phyloP scores from a whole-genome alignment of 208 protist genomes.

The Zelonia costaricensis region DNA sequence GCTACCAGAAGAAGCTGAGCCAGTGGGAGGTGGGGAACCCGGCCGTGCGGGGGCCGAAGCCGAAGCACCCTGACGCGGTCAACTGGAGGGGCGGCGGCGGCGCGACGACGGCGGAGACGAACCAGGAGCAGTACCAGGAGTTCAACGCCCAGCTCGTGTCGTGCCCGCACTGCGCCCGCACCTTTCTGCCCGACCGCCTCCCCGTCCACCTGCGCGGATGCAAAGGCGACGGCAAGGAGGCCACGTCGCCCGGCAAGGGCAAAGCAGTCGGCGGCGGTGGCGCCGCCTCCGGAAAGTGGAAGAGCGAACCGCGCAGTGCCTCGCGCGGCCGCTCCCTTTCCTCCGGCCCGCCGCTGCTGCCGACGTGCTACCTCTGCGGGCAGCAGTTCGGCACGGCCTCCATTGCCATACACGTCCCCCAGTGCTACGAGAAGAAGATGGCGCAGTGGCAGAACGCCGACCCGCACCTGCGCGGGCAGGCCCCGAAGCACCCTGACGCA shows the following conservation, averaged over 20 bases:
- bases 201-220: conserved; percentile 87
- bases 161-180: conserved; percentile 85
- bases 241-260: background rate
- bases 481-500: conserved; percentile 71
- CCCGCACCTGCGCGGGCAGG: conserved; percentile 62
- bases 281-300: conserved; percentile 1
- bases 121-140: conserved; percentile 78
- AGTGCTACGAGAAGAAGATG: conserved; percentile 90
- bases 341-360: conserved; percentile 48
- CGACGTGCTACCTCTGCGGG: conserved; percentile 85
- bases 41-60: conserved; percentile 60
- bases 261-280: background rate
- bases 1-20: conserved; percentile 82
- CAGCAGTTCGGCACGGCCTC: conserved; percentile 85
- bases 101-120: conserved; percentile 43
- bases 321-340: conserved; percentile 16
- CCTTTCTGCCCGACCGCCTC: conserved; percentile 92
- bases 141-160: conserved; percentile 81
- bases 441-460: conserved; percentile 78
- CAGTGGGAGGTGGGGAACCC: conserved; percentile 78
- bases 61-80: conserved; percentile 75
- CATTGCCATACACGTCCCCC: conserved; percentile 86
- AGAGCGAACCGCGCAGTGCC: conserved; percentile 5
- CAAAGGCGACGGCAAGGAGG: conserved; percentile 40
- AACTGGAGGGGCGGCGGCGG: conserved; percentile 60